Percentiles rank a stretch among this genome's conserved stretches.
These are phyloP conservation scores for Oryza rufipogon DNA, from an alignment of 176 grass and related monocot species.

Conservation along the genomic window DNA sequence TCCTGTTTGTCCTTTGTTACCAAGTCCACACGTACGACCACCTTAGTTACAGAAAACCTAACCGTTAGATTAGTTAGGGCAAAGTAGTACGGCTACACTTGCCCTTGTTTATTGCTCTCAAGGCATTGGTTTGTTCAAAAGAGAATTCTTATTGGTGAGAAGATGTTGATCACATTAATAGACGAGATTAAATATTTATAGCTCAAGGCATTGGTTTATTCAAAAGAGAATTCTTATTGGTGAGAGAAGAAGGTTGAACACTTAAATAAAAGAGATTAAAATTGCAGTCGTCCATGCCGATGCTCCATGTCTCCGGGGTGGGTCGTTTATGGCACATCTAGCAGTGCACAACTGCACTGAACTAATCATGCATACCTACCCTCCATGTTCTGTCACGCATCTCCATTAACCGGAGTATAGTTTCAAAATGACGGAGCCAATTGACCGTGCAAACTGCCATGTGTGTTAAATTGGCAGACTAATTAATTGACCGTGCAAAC, in stretches of 20 bases:
- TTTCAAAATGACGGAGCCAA: background rate
- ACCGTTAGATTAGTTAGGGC: constrained; percentile 10
- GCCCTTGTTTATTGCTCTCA: constrained; percentile 31
- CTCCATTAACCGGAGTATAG: constrained; percentile 7
- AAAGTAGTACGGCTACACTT: background rate
- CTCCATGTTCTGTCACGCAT: constrained; percentile 6
- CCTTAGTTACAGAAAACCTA: background rate
- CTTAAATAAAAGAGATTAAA: background rate
- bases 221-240: background rate
- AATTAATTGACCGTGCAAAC: too few relatives aligned
- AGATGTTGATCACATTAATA: background rate
- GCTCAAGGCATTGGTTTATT: constrained; percentile 1
- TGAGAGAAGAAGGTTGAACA: too few relatives aligned
- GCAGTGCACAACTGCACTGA: constrained; percentile 4
- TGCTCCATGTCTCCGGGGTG: background rate
- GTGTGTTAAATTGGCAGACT: background rate
- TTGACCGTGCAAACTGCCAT: background rate
- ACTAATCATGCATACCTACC: constrained; percentile 35
- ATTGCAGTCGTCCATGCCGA: background rate
- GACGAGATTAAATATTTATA: too few relatives aligned
- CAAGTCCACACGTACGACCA: constrained; percentile 12
- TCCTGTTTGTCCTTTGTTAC: constrained; percentile 19
- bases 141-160: background rate
- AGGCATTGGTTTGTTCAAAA: constrained; percentile 13
- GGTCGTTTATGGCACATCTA: background rate